Percentiles rank a stretch among this genome's conserved stretches.
These are phyloP conservation scores for Cenchrus americanus DNA, from an alignment of 176 grass and related monocot species.

Conservation along the genomic window DNA sequence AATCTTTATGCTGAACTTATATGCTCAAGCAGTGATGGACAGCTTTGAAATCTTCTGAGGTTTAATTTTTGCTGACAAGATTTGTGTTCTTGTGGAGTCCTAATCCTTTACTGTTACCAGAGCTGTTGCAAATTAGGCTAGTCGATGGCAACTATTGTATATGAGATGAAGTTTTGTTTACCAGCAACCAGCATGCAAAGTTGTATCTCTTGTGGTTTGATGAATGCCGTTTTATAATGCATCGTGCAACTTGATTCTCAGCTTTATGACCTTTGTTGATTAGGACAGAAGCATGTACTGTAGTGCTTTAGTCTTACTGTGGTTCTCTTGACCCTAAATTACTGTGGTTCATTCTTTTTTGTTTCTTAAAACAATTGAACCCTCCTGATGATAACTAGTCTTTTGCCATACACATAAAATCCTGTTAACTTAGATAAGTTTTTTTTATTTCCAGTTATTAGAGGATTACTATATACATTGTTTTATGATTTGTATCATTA, in stretches of 20 bases:
- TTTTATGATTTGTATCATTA: constrained; percentile 2
- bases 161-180: neutral
- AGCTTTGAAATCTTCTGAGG: neutral
- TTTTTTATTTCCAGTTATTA: neutral
- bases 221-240: neutral
- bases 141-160: neutral
- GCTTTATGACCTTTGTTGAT: neutral
- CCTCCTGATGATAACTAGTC: neutral
- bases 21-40: neutral
- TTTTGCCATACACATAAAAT: neutral
- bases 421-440: neutral
- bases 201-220: constrained; percentile 8
- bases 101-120: neutral
- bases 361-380: neutral
- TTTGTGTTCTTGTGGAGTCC: neutral
- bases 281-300: neutral
- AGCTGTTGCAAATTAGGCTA: neutral
- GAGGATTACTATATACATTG: constrained; percentile 13
- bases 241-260: no score
- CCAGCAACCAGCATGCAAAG: neutral
- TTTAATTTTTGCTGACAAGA: neutral
- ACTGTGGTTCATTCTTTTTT: neutral
- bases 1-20: neutral
- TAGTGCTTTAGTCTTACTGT: neutral
- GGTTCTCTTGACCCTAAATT: neutral